phyloP scores from a whole-genome alignment of 164 flowering plant genomes.

The Vitis rupestris region DNA sequence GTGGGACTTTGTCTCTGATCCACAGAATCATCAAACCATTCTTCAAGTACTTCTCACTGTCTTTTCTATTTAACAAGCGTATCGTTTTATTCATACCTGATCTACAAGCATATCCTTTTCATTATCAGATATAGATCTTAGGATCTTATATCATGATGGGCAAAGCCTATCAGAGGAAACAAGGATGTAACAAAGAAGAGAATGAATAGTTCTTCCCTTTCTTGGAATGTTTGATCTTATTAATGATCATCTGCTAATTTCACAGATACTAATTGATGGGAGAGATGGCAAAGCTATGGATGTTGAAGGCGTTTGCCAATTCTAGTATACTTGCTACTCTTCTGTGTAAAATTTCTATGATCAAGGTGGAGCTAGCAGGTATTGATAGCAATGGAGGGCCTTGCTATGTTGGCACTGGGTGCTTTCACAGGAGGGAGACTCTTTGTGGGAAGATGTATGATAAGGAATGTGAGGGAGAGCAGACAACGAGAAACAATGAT shows the following conservation, averaged over 20 bases:
- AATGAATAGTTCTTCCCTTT: too few relatives aligned
- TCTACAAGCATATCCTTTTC: too few relatives aligned
- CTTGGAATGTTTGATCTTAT: too few relatives aligned
- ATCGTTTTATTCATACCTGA: too few relatives aligned
- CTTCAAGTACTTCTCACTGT: slow-evolving; percentile 22
- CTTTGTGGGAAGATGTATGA: slow-evolving; percentile 27
- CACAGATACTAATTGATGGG: slow-evolving; percentile 27
- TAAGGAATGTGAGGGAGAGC: slow-evolving; percentile 13
- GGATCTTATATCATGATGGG: too few relatives aligned
- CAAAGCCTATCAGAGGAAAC: too few relatives aligned
- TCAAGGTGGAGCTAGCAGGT: slow-evolving; percentile 27
- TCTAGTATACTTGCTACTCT: slow-evolving; percentile 6
- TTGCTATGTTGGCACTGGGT: slow-evolving; percentile 33
- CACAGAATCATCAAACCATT: slow-evolving; percentile 31
- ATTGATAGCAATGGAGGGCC: slow-evolving; percentile 36
- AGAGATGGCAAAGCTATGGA: slow-evolving; percentile 22
- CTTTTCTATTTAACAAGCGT: too few relatives aligned
- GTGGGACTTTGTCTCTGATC: slow-evolving; percentile 19
- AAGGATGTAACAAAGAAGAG: too few relatives aligned
- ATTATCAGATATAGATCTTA: too few relatives aligned
- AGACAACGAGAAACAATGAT: background rate
- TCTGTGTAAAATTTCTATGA: background rate
- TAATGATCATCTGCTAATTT: background rate
- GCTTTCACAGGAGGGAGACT: slow-evolving; percentile 38
- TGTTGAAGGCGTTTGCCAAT: slow-evolving; percentile 28